Evolutionary conservation across 805 yeast genomes (phyloP).

Genomic region (Yamadazyma nakazawae): DNA sequence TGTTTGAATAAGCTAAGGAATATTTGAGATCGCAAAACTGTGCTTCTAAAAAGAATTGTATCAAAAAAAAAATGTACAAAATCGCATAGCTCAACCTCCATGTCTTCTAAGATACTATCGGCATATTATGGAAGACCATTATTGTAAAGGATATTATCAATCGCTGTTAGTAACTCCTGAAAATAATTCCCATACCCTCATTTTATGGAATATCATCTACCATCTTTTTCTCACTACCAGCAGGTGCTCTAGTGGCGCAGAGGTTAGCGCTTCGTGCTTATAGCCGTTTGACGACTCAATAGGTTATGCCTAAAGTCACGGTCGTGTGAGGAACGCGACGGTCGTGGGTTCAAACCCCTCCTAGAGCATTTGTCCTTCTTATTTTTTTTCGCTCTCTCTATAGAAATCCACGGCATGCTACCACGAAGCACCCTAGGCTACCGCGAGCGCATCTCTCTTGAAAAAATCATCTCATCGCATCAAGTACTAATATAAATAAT

Average conservation of each 20-base stretch:
- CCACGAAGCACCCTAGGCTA: too few relatives aligned
- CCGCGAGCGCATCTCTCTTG: too few relatives aligned
- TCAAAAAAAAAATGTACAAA: too few relatives aligned
- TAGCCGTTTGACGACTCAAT: constrained; percentile 42
- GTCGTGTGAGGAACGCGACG: constrained; percentile 56
- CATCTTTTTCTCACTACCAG: constrained; percentile 1
- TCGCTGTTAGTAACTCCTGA: too few relatives aligned
- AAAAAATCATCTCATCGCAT: constrained; percentile 10
- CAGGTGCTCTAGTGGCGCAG: constrained; percentile 49
- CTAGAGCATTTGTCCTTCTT: constrained; percentile 46
- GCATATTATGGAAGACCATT: too few relatives aligned
- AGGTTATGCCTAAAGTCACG: constrained; percentile 48
- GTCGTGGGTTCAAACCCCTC: constrained; percentile 55
- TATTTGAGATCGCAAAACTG: too few relatives aligned
- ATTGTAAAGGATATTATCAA: not conserved
- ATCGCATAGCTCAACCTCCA: too few relatives aligned
- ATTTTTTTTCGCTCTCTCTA: constrained; percentile 9
- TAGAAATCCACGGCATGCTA: too few relatives aligned
- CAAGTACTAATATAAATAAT: constrained; percentile 18
- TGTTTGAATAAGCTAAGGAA: too few relatives aligned
- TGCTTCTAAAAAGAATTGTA: too few relatives aligned
- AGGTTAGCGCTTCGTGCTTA: constrained; percentile 56
- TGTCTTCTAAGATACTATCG: too few relatives aligned
- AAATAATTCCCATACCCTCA: not conserved
- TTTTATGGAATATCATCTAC: too few relatives aligned